These are phyloP conservation scores for Trichophyton benhamiae DNA, from an alignment of 2,329 filamentous ascomycete genomes.

Conservation along the genomic window DNA sequence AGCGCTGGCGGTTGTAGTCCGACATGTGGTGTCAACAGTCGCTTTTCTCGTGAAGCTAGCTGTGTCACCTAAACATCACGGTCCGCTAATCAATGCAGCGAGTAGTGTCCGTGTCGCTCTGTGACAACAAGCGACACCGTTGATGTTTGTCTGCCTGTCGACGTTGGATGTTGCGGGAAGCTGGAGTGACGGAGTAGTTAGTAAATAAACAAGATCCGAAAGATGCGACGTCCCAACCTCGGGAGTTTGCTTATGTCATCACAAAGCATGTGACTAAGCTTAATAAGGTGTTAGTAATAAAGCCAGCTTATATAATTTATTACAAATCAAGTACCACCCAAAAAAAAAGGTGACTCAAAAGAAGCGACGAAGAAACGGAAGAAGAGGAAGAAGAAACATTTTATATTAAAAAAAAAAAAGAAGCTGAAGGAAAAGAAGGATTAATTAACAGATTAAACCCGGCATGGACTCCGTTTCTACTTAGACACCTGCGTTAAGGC, in stretches of 20 bases:
- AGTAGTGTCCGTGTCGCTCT: too few species aligned
- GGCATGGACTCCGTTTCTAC: neutral
- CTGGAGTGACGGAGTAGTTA: neutral
- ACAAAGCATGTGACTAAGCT: slow-evolving; percentile 1
- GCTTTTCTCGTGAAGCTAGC: neutral
- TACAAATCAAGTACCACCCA: neutral
- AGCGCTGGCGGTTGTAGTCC: slow-evolving; percentile 26
- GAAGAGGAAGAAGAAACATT: neutral
- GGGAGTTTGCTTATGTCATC: neutral
- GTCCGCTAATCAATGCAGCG: neutral
- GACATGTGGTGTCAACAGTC: slow-evolving; percentile 22
- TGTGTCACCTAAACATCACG: neutral
- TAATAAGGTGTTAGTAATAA: neutral
- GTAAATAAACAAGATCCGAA: neutral
- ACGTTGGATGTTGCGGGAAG: too few species aligned
- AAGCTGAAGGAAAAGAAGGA: neutral
- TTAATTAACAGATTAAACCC: neutral
- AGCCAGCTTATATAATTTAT: neutral
- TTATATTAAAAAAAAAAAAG: neutral
- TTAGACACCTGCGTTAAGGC: neutral
- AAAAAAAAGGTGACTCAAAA: neutral
- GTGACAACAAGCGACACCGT: too few species aligned
- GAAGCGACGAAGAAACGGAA: neutral
- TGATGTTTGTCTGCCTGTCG: too few species aligned
- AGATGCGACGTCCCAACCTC: neutral